Evolutionary conservation across 2,329 filamentous ascomycete species (phyloP), one percentile per base, ranked within the genome.

Genomic region (Neonectria punicea): DNA sequence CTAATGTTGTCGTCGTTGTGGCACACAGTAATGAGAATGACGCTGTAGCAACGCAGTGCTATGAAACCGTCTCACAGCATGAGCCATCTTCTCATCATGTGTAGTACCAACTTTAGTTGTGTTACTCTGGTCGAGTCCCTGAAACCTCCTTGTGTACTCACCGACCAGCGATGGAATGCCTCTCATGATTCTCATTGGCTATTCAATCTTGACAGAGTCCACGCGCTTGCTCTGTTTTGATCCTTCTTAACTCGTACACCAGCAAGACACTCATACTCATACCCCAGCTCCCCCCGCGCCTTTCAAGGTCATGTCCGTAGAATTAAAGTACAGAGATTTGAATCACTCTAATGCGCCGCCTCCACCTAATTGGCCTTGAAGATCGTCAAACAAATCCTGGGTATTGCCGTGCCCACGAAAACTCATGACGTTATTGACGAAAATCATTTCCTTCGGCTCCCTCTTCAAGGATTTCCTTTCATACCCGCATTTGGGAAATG

Each of bases 401-500:
- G n/a, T 20, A 34, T 22, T 51, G 49, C 20, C 14, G 9, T 36
- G 30, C 18, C 10, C 10, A 11, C 28, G n/a, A 13, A 51, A 34
- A 51, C 49, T 36, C 49, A n/a, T 16, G 49, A 34, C 13, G 49
- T 4, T 13, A 2, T 13, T 34, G 30, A 51, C 11, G 49, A 9
- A 18, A 30, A 8, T 14, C 28, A 7, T 39, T n/a, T 34, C 30
- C 18, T 10, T 51, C 30, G 49, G 30, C n/a, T 34, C 50, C 58
- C 55, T 41, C 43, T 53, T 22, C 44, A 36, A 36, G 51, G 51
- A 49, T 51, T 57, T 53, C 56, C 60, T 50, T 67, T 44, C 47
- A 61, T 55, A 43, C n/a, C 46, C 46, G 30, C 49, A 51, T 51
- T 10, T 13, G 28, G 30, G 49, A 51, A 34, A 34, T 51, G 49